Percentiles rank a stretch among this genome's conserved stretches.
Evolutionary conservation across 1,139 yeast genomes (phyloP).

Genomic region (Saccharomyces uvarum): DNA sequence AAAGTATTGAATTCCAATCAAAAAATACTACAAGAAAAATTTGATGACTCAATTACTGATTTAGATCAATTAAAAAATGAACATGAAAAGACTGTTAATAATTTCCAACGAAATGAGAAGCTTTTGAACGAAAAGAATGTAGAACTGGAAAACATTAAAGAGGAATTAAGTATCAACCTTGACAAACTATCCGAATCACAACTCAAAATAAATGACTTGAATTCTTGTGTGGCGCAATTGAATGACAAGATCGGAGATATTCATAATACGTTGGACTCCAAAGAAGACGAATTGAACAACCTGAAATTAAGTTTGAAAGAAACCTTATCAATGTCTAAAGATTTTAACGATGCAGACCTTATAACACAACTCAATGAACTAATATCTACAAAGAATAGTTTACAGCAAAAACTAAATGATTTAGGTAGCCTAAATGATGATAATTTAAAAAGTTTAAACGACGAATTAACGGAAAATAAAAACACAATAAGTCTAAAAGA

Average conservation of each 20-base stretch:
- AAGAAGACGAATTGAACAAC: neutral
- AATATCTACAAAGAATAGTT: neutral
- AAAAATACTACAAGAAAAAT: conserved; percentile 28
- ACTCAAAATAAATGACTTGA: neutral
- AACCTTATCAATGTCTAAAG: conserved; percentile 1
- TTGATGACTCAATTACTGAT: conserved; percentile 18
- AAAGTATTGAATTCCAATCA: conserved; percentile 28
- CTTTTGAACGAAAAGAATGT: conserved; percentile 4
- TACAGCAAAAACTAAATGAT: neutral
- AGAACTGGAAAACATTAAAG: conserved; percentile 2
- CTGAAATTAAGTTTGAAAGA: neutral
- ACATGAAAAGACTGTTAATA: conserved; percentile 3
- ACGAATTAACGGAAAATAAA: conserved; percentile 1
- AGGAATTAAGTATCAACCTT: conserved; percentile 6
- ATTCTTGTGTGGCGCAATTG: neutral
- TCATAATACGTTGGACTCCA: neutral
- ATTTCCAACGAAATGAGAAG: conserved; percentile 6
- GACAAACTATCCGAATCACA: neutral
- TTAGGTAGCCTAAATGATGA: neutral
- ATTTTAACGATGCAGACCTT: neutral
- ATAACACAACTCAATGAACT: neutral
- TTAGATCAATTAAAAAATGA: conserved; percentile 10
- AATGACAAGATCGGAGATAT: neutral
- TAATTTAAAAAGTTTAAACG: conserved; percentile 18
- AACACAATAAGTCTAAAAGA: conserved; percentile 6